Conservation (phyloP, 2,329 filamentous ascomycete genomes). For the Pseudogymnoascus verrucosus region DNA sequence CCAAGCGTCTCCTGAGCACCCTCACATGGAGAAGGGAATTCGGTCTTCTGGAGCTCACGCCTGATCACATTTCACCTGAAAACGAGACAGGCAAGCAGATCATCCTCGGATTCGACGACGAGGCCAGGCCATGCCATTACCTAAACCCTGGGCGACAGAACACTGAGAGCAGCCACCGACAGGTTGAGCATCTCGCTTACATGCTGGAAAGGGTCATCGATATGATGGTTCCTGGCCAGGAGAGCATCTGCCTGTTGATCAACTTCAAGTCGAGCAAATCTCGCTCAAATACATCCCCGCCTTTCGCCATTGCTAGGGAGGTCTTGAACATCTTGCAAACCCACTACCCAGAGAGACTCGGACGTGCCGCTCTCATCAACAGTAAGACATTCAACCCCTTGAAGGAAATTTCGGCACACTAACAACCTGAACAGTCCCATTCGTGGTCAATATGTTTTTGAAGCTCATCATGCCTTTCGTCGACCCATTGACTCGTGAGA, state of each 20-base stretch:
- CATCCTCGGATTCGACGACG: constrained; percentile 77
- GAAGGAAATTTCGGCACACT: constrained; percentile 10
- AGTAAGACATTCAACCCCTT: constrained; percentile 43
- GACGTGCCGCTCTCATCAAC: constrained; percentile 82
- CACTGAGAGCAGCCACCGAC: constrained; percentile 74
- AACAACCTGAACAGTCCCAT: constrained; percentile 58
- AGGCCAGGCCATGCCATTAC: constrained; percentile 82
- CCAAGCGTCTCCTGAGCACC: constrained; percentile 72
- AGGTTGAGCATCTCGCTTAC: constrained; percentile 89
- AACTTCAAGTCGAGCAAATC: constrained; percentile 79
- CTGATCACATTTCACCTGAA: constrained; percentile 85
- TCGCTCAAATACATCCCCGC: constrained; percentile 64
- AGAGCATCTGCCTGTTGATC: constrained; percentile 79
- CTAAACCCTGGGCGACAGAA: constrained; percentile 87
- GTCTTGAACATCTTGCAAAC: constrained; percentile 88
- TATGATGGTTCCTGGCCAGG: constrained; percentile 77
- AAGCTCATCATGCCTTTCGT: constrained; percentile 95
- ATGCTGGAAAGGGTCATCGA: constrained; percentile 91
- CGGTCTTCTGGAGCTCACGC: constrained; percentile 63
- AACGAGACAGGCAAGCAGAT: constrained; percentile 97
- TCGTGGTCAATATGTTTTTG: constrained; percentile 89
- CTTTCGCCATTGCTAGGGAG: constrained; percentile 68
- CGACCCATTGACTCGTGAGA: constrained; percentile 85
- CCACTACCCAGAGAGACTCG: constrained; percentile 89
- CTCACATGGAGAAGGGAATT: constrained; percentile 88